Conservation (phyloP, 306 rosid genomes). For the Sechiopsis laciniata region DNA sequence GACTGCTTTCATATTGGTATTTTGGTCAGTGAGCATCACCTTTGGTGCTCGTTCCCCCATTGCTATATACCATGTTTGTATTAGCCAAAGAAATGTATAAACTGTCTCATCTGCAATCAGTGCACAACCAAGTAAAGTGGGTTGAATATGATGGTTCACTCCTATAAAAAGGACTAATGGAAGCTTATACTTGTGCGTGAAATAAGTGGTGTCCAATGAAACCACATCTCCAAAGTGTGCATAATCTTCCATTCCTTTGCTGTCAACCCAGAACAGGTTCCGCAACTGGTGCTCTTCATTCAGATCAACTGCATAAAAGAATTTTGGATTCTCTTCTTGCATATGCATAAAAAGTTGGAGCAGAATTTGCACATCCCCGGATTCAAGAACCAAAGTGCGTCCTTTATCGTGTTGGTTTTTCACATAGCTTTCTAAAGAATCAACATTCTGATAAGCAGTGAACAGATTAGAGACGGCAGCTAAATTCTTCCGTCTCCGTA, state of each 20-base stretch:
- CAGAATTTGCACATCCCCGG: slow-evolving; percentile 22
- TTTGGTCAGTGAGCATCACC: slow-evolving; percentile 26
- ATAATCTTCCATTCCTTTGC: slow-evolving; percentile 25
- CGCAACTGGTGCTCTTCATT: slow-evolving; percentile 27
- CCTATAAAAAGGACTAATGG: slow-evolving; percentile 28
- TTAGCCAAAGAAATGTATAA: slow-evolving; percentile 19
- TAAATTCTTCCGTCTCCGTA: slow-evolving; percentile 16
- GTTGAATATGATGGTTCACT: slow-evolving; percentile 28
- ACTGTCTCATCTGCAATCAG: slow-evolving; percentile 27
- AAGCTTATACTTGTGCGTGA: slow-evolving; percentile 25
- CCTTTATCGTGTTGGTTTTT: slow-evolving; percentile 26
- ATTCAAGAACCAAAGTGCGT: slow-evolving; percentile 20
- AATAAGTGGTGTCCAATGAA: slow-evolving; percentile 22
- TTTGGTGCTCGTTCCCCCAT: slow-evolving; percentile 26
- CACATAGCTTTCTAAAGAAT: slow-evolving; percentile 21
- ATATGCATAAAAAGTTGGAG: slow-evolving; percentile 24
- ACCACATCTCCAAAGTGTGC: slow-evolving; percentile 23
- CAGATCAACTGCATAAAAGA: slow-evolving; percentile 26
- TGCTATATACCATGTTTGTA: slow-evolving; percentile 28
- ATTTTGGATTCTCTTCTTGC: slow-evolving; percentile 27
- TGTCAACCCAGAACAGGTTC: slow-evolving; percentile 26
- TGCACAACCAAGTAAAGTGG: slow-evolving; percentile 26
- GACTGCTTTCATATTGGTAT: slow-evolving; percentile 20
- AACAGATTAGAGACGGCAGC: slow-evolving; percentile 20
- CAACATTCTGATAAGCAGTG: slow-evolving; percentile 25